A percentile compares a stretch with the other conserved stretches of the same genome.
phyloP scores from a whole-genome alignment of 202 grass and related monocot species.

The Zoysia matrella region DNA sequence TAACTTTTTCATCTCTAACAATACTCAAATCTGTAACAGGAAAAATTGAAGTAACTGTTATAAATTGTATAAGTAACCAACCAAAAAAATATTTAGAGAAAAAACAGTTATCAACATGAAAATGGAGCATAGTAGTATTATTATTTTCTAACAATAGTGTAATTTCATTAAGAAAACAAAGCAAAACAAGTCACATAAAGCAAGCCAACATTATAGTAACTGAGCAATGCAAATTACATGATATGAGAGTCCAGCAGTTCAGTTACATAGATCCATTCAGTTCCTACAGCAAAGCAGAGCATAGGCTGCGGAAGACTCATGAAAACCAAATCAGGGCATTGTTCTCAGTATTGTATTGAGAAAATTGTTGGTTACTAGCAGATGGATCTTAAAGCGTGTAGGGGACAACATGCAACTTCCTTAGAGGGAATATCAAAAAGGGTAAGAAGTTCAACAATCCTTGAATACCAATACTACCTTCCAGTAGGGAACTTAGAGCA shows the following conservation, averaged over 20 bases:
- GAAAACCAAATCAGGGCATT: background rate
- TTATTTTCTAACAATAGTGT: background rate
- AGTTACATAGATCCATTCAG: slow-evolving; percentile 4
- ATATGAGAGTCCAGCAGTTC: background rate
- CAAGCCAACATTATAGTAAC: background rate
- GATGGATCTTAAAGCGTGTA: background rate
- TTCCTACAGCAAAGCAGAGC: slow-evolving; percentile 1
- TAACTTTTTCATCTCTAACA: slow-evolving; percentile 60
- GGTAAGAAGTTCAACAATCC: slow-evolving; percentile 10
- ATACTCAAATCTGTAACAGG: slow-evolving; percentile 66
- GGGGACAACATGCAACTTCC: background rate
- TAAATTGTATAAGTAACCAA: slow-evolving; percentile 14
- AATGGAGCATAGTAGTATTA: background rate
- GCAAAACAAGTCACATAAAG: slow-evolving; percentile 24
- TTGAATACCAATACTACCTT: slow-evolving; percentile 61
- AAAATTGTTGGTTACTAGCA: background rate
- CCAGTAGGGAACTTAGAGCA: slow-evolving; percentile 69
- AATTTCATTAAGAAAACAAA: background rate
- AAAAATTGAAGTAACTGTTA: slow-evolving; percentile 31
- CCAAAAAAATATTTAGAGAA: slow-evolving; percentile 17
- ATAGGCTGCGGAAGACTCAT: background rate
- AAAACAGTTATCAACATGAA: background rate
- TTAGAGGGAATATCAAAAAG: background rate
- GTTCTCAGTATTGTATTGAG: background rate
- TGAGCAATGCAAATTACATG: slow-evolving; percentile 20